Percentiles rank a stretch among this genome's conserved stretches.
phyloP scores from a whole-genome alignment of 495 filamentous ascomycete species.

The Lepraria neglecta region DNA sequence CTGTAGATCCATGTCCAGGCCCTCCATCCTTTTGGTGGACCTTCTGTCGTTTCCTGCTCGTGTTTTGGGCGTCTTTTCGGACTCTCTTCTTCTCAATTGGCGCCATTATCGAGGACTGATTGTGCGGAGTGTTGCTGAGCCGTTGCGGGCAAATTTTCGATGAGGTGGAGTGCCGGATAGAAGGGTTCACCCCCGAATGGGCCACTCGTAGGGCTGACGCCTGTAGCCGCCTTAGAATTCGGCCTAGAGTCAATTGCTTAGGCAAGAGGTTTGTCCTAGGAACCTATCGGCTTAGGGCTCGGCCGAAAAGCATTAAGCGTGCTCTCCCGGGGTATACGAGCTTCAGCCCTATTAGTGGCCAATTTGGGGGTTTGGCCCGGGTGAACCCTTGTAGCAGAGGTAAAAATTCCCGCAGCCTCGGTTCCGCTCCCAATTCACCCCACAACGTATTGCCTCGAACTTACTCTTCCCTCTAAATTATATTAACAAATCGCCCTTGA shows the following conservation, averaged over 20 bases:
- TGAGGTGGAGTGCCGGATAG: not conserved
- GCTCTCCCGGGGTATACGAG: no score
- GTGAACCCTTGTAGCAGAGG: slow-evolving; percentile 5
- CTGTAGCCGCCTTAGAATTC: no score
- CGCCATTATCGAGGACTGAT: not conserved
- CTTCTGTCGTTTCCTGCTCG: slow-evolving; percentile 49
- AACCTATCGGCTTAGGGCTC: no score
- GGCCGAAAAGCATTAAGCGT: no score
- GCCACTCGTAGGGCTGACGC: no score
- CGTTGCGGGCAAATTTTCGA: not conserved
- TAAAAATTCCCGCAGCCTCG: not conserved
- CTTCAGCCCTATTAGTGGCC: no score
- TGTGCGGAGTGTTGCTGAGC: not conserved
- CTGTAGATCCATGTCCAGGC: slow-evolving; percentile 6
- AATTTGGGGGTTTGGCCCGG: no score
- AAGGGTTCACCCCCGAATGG: no score
- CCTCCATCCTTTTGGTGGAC: slow-evolving; percentile 21
- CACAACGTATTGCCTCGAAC: not conserved
- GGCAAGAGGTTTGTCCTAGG: no score
- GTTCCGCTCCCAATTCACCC: not conserved
- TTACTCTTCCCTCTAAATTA: not conserved
- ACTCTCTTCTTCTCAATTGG: slow-evolving; percentile 42
- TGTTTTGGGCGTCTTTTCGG: slow-evolving; percentile 26
- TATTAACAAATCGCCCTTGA: not conserved
- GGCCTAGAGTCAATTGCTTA: no score